Conservation (phyloP, 208 protist genomes). For the Herpetomonas muscarum region DNA sequence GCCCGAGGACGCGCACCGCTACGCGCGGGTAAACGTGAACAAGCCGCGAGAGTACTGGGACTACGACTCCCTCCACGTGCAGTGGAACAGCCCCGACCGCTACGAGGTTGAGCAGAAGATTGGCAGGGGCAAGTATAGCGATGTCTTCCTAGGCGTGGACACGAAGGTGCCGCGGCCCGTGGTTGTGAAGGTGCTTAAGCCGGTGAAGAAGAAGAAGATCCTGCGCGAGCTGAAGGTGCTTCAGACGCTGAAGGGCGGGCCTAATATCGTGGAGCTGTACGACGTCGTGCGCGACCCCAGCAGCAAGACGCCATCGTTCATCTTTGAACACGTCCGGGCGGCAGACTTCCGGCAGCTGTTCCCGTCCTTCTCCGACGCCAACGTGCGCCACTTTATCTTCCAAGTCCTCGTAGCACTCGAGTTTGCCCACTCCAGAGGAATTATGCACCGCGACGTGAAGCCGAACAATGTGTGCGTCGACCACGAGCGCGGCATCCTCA, state of each 20-base stretch:
- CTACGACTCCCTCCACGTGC: conserved; percentile 90
- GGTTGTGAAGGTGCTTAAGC: conserved; percentile 99
- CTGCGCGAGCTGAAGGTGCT: conserved; percentile 99
- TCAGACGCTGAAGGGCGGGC: conserved; percentile 97
- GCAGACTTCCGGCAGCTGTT: conserved; percentile 97
- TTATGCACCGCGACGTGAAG: conserved; percentile 99
- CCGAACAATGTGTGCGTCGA: conserved; percentile 99
- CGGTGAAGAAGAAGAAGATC: conserved; percentile 99
- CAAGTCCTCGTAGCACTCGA: conserved; percentile 96
- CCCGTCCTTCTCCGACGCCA: conserved; percentile 95
- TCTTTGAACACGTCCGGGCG: conserved; percentile 99
- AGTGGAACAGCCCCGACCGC: conserved; percentile 94
- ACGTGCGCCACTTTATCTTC: conserved; percentile 99
- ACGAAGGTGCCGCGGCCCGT: conserved; percentile 78
- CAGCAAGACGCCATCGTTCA: conserved; percentile 97
- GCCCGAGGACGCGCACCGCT: conserved; percentile 55
- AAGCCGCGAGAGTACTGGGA: conserved; percentile 94
- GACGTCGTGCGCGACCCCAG: conserved; percentile 98
- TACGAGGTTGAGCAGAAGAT: conserved; percentile 97
- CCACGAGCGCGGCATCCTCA: conserved; percentile 92
- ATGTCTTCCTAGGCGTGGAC: conserved; percentile 99
- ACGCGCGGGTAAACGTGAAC: conserved; percentile 75
- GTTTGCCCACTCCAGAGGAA: conserved; percentile 97
- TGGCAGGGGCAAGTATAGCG: conserved; percentile 99
- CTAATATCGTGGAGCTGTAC: conserved; percentile 98